Percentiles rank a stretch among this genome's conserved stretches.
Evolutionary conservation across 768 basidiomycete genomes (phyloP).

Genomic region (Leccinum subtestaceum): DNA sequence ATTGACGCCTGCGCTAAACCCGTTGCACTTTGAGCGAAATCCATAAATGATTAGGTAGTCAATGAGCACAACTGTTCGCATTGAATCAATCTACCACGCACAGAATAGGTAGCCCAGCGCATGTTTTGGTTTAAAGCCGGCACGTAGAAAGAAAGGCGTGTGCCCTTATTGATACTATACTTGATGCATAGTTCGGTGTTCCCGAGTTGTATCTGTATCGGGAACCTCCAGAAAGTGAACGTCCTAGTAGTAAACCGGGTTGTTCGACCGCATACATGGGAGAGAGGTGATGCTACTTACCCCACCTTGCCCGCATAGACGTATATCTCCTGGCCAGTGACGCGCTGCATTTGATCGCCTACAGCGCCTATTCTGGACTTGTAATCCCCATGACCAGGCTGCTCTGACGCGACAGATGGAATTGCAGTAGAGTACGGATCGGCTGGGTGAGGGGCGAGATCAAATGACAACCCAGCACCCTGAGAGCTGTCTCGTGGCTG

Average conservation of each 20-base stretch:
- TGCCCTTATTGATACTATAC: conserved; percentile 82
- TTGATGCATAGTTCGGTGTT: conserved; percentile 68
- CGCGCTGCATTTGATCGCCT: conserved; percentile 39
- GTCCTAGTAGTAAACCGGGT: conserved; percentile 45
- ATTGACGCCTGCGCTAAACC: conserved; percentile 87
- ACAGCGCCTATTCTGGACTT: conserved; percentile 20
- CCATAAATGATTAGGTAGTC: neutral
- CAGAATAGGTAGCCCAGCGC: conserved; percentile 88
- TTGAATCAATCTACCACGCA: conserved; percentile 34
- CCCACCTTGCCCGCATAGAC: conserved; percentile 59
- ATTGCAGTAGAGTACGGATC: conserved; percentile 59
- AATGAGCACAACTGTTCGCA: neutral
- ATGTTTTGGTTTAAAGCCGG: conserved; percentile 81
- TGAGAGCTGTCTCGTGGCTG: conserved; percentile 15
- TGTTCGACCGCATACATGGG: neutral
- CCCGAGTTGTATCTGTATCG: conserved; percentile 75
- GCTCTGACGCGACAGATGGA: conserved; percentile 24
- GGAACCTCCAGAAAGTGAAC: conserved; percentile 93
- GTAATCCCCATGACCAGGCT: conserved; percentile 9
- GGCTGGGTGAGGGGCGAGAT: conserved; percentile 70
- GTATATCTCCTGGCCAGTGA: conserved; percentile 68
- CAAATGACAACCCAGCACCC: conserved; percentile 38
- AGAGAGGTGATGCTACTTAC: conserved; percentile 36
- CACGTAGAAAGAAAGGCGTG: conserved; percentile 76
- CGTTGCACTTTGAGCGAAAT: conserved; percentile 61